phyloP scores from a whole-genome alignment of 2,329 filamentous ascomycete species.

The Monosporascus ibericus region DNA sequence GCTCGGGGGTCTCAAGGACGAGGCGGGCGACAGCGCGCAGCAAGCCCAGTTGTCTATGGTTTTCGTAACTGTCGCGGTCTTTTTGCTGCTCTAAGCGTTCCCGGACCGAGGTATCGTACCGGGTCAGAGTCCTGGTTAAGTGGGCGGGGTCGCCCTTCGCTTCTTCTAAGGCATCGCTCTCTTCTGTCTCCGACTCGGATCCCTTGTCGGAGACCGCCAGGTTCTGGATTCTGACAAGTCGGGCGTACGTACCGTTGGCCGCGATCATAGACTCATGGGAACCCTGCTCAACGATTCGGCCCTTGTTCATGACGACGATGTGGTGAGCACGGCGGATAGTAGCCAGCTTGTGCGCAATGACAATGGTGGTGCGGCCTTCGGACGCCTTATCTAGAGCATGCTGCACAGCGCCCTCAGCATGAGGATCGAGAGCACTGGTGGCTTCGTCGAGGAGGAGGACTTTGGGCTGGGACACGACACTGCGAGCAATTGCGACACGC shows the following conservation, averaged over 20 bases:
- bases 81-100: slow-evolving; percentile 1
- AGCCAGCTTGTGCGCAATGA: slow-evolving; percentile 79
- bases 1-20: too few relatives aligned
- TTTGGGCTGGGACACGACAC: slow-evolving; percentile 52
- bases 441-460: slow-evolving; percentile 68
- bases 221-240: slow-evolving; percentile 71
- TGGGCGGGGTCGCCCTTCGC: slow-evolving; percentile 15
- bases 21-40: too few relatives aligned
- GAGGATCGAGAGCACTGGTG: slow-evolving; percentile 41
- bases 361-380: slow-evolving; percentile 78
- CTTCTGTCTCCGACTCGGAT: not conserved
- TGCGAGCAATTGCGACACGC: slow-evolving; percentile 82
- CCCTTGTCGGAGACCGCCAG: slow-evolving; percentile 29
- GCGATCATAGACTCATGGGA: slow-evolving; percentile 66
- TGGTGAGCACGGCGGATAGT: slow-evolving; percentile 89
- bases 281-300: slow-evolving; percentile 74
- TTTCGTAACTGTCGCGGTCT: slow-evolving; percentile 1
- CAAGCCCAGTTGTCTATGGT: not conserved
- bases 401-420: slow-evolving; percentile 73
- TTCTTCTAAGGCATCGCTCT: too few relatives aligned
- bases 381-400: slow-evolving; percentile 70
- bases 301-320: slow-evolving; percentile 88
- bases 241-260: slow-evolving; percentile 62
- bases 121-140: slow-evolving; percentile 48
- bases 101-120: slow-evolving; percentile 37